A percentile compares a stretch with the other conserved stretches of the same genome.
Evolutionary conservation across 2,329 filamentous ascomycete genomes (phyloP).

Genomic region (Ophiocordyceps camponoti-leonardi): DNA sequence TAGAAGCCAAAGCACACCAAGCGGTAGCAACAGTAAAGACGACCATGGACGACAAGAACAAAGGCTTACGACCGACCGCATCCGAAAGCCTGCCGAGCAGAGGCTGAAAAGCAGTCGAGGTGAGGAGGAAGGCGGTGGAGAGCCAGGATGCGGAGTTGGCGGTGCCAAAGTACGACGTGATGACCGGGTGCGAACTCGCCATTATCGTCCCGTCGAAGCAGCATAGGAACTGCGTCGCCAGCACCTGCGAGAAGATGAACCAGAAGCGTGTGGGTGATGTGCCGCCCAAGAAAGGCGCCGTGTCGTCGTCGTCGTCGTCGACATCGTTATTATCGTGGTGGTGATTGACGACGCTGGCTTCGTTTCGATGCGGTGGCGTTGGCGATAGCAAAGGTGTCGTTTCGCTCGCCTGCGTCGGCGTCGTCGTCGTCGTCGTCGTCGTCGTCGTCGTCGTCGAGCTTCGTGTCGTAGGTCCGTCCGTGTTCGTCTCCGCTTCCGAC

Average conservation of each 20-base stretch:
- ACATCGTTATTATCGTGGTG: too few species aligned
- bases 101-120: slow-evolving; percentile 60
- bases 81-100: slow-evolving; percentile 60
- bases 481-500: background rate
- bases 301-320: background rate
- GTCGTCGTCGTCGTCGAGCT: background rate
- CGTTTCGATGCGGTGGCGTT: too few species aligned
- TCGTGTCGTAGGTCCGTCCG: background rate
- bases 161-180: slow-evolving; percentile 62
- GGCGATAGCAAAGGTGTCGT: background rate
- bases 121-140: slow-evolving; percentile 62
- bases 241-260: slow-evolving; percentile 41
- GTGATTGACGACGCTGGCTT: too few species aligned
- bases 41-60: slow-evolving; percentile 45
- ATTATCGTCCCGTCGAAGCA: slow-evolving; percentile 68
- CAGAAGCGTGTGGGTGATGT: slow-evolving; percentile 37
- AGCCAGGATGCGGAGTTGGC: slow-evolving; percentile 72
- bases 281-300: slow-evolving; percentile 23
- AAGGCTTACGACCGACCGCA: slow-evolving; percentile 48
- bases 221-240: slow-evolving; percentile 38
- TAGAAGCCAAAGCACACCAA: slow-evolving; percentile 51
- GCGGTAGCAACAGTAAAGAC: slow-evolving; percentile 48
- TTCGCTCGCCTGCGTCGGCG: background rate
- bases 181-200: slow-evolving; percentile 66
- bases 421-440: background rate